phyloP scores from a whole-genome alignment of 2,329 filamentous ascomycete species.

The Fragosphaeria purpurea region DNA sequence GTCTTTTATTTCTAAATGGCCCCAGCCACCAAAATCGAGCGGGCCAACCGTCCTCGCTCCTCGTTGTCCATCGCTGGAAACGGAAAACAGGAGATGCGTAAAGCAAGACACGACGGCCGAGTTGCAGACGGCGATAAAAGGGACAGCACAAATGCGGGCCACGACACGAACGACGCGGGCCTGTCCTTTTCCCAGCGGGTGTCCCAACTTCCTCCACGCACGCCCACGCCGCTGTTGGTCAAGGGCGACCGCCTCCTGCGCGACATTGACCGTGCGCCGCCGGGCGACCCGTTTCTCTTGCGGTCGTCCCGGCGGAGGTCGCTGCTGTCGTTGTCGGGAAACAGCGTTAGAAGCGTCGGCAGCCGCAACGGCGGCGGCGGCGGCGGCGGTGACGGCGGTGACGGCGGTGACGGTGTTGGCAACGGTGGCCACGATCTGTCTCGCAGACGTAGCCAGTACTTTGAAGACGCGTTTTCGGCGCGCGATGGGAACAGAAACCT shows the following conservation, averaged over 20 bases:
- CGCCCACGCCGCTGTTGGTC: slow-evolving; percentile 20
- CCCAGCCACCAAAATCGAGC: too few relatives aligned
- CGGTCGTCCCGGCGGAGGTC: slow-evolving; percentile 20
- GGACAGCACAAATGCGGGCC: background rate
- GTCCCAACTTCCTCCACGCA: background rate
- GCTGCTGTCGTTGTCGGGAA: background rate
- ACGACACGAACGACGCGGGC: background rate
- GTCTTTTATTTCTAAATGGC: too few relatives aligned
- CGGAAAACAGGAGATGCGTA: too few relatives aligned
- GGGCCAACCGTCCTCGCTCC: too few relatives aligned
- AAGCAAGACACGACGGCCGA: too few relatives aligned
- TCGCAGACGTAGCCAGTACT: slow-evolving; percentile 31
- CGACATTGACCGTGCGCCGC: slow-evolving; percentile 28
- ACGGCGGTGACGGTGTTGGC: background rate
- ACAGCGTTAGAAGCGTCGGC: background rate
- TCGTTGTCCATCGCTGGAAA: too few relatives aligned
- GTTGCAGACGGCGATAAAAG: too few relatives aligned
- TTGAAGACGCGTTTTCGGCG: slow-evolving; percentile 33
- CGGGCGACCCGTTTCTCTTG: slow-evolving; percentile 25
- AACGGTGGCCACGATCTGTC: background rate
- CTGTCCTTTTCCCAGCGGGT: slow-evolving; percentile 9
- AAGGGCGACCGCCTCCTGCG: slow-evolving; percentile 28
- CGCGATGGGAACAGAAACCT: slow-evolving; percentile 21
- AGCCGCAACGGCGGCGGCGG: background rate
- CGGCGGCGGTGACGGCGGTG: background rate